These are phyloP conservation scores for Petrea volubilis DNA, from an alignment of 257 asterid species.

Conservation along the genomic window DNA sequence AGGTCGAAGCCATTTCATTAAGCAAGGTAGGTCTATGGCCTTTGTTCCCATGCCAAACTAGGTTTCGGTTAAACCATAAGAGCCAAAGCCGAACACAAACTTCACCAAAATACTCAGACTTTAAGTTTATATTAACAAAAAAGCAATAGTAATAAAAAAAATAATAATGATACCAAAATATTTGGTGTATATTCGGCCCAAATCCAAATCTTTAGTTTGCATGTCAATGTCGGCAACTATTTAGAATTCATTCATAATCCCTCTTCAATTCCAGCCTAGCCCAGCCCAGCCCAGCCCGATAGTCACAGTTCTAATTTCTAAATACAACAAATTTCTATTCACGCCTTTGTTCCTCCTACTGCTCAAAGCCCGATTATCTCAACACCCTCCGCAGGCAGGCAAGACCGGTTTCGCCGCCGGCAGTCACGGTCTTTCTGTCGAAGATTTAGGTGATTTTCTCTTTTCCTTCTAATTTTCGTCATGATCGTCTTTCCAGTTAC, in stretches of 20 bases:
- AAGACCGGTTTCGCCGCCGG: slow-evolving; percentile 24
- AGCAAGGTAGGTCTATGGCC: too few relatives aligned
- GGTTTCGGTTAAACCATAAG: too few relatives aligned
- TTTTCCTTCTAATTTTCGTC: background rate
- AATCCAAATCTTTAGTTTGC: background rate
- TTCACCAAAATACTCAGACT: too few relatives aligned
- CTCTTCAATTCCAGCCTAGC: background rate
- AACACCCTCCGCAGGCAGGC: background rate
- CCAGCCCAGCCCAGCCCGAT: slow-evolving; percentile 17
- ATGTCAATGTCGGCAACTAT: background rate
- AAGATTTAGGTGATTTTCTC: slow-evolving; percentile 1
- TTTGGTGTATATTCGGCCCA: too few relatives aligned
- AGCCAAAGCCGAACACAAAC: too few relatives aligned
- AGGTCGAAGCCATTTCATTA: too few relatives aligned
- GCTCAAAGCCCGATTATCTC: background rate
- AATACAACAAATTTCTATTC: background rate
- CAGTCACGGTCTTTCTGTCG: slow-evolving; percentile 6
- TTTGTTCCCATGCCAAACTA: too few relatives aligned
- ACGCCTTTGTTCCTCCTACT: background rate
- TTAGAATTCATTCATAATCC: too few relatives aligned
- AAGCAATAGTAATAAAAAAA: too few relatives aligned
- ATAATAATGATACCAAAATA: too few relatives aligned
- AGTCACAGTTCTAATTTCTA: background rate
- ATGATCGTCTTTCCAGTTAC: background rate
- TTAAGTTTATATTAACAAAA: too few relatives aligned